Evolutionary conservation across 1,139 yeast genomes (phyloP), one percentile per base, ranked within the genome.

Genomic region (Petasospora rhodanensis): DNA sequence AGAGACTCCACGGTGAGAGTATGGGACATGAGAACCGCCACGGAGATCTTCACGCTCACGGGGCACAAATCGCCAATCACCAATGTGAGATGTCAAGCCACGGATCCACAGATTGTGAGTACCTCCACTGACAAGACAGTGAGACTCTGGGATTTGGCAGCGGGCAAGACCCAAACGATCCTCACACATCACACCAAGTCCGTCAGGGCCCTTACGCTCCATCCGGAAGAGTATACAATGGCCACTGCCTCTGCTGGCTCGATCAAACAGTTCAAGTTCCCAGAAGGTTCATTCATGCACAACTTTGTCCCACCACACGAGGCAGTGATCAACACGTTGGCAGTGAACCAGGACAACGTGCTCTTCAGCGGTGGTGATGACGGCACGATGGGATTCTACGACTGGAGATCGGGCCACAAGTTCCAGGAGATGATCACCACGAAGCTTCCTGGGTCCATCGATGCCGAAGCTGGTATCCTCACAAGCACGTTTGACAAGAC

Each of bases 11-110:
- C 83, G 0, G 81, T 89, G 0, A 64, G 95, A 37, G 80, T 86
- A 4, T 93, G 99, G 99, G 99, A 93, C 58, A 79, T 91, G 38
- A 68, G 98, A 38, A 75, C 95, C 0, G 66, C 93, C 35, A 62
- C 73, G 3, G 80, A 89, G 13, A 79, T 84, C 1, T 80, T 81
- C 70, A 82, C 82, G 0, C 62, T 93, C 28, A 66, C 79, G 3
- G 98, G 98, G 0, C 98, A 93, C 57, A 72, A 76, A 42, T 72
- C 75, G 24, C 83, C 93, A 16, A 73, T 93, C 8, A 78, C 81
- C 30, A 69, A 79, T 28, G 80, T 91, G 2, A 64, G 66, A 25
- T 68, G 87, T 37, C 79, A 82, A 37, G 68, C 73, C 1, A 73
- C 74, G 2, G 95, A 86, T 42, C 97, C 98, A 1, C 97, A 91